Evolutionary conservation across 1,284 basidiomycete genomes (phyloP).

Genomic region (Sphagnurus paluster): DNA sequence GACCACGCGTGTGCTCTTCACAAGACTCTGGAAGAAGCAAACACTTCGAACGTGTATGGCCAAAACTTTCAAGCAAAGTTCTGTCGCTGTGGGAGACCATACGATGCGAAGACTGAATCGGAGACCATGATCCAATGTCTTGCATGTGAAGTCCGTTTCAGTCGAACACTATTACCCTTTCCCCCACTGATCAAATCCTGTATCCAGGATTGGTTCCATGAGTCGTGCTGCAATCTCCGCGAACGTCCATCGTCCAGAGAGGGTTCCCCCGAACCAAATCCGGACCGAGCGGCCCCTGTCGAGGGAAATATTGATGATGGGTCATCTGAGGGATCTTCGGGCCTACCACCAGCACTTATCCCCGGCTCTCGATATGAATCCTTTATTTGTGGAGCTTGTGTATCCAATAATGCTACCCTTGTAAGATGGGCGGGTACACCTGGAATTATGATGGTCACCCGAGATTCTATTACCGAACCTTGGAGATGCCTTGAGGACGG

Average conservation of each 20-base stretch:
- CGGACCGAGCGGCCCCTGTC: slow-evolving; percentile 19
- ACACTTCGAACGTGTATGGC: slow-evolving; percentile 61
- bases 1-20: slow-evolving; percentile 64
- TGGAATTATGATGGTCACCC: slow-evolving; percentile 63
- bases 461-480: slow-evolving; percentile 38
- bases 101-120: slow-evolving; percentile 66
- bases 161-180: slow-evolving; percentile 7
- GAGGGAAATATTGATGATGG: slow-evolving; percentile 43
- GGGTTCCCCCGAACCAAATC: slow-evolving; percentile 36
- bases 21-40: slow-evolving; percentile 48
- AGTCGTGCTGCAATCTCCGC: slow-evolving; percentile 78
- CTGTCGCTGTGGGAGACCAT: slow-evolving; percentile 69
- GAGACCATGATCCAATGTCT: slow-evolving; percentile 88
- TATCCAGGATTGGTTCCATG: slow-evolving; percentile 80
- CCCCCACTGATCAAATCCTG: slow-evolving; percentile 14
- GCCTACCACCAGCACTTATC: slow-evolving; percentile 65
- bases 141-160: slow-evolving; percentile 66
- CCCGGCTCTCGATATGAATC: slow-evolving; percentile 67
- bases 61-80: slow-evolving; percentile 71
- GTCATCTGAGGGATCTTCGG: slow-evolving; percentile 60
- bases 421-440: slow-evolving; percentile 62
- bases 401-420: slow-evolving; percentile 51
- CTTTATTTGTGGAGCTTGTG: slow-evolving; percentile 69
- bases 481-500: slow-evolving; percentile 52
- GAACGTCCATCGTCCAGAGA: slow-evolving; percentile 54